Conservation (phyloP, 306 rosid genomes). For the Calophaca sinica region DNA sequence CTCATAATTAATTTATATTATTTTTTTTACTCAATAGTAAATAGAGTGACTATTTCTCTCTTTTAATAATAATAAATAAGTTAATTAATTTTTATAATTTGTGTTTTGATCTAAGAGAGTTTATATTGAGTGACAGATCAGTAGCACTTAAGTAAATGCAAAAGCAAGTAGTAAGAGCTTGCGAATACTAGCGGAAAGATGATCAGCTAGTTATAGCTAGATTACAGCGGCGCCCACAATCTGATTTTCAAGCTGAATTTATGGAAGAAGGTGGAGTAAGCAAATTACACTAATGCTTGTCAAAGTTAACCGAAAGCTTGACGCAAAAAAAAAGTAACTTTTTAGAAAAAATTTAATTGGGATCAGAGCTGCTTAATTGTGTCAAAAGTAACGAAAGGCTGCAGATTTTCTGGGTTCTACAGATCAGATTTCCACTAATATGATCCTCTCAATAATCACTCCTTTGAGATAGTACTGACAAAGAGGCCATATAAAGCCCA, state of each 20-base stretch:
- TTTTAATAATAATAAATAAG: too few relatives aligned
- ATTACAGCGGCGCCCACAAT: background rate
- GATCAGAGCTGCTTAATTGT: slow-evolving; percentile 34
- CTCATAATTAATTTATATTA: too few relatives aligned
- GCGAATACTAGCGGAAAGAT: background rate
- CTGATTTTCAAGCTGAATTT: slow-evolving; percentile 24
- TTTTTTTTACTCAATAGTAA: too few relatives aligned
- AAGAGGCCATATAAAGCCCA: slow-evolving; percentile 1
- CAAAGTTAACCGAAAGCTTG: slow-evolving; percentile 36
- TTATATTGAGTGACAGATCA: too few relatives aligned
- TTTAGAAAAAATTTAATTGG: background rate
- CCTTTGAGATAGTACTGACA: background rate
- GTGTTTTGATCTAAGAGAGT: too few relatives aligned
- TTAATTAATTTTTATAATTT: too few relatives aligned
- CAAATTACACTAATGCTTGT: background rate
- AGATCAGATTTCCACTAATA: slow-evolving; percentile 34
- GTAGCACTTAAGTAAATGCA: too few relatives aligned
- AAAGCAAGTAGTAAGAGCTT: background rate
- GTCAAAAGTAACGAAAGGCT: slow-evolving; percentile 39
- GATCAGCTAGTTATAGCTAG: background rate
- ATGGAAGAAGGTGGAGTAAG: background rate
- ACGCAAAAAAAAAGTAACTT: slow-evolving; percentile 26
- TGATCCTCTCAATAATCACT: slow-evolving; percentile 10
- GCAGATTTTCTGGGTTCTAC: slow-evolving; percentile 43
- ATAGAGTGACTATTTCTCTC: too few relatives aligned